phyloP scores from a whole-genome alignment of 2,329 filamentous ascomycete genomes.

The Exophiala phaeomuriformis region DNA sequence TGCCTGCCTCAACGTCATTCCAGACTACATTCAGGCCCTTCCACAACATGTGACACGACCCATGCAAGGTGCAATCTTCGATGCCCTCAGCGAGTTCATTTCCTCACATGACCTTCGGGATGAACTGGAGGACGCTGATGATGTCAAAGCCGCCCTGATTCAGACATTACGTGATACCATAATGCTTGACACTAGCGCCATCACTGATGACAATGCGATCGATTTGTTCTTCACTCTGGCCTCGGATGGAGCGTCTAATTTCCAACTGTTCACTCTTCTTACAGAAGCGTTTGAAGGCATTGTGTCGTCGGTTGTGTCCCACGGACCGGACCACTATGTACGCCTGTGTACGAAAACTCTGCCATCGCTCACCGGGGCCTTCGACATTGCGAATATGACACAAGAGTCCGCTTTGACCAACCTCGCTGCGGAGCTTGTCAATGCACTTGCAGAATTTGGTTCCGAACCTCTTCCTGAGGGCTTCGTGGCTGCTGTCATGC shows the following conservation, averaged over 20 bases:
- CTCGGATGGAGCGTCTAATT: constrained; percentile 80
- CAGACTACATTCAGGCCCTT: constrained; percentile 56
- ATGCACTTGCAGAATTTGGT: constrained; percentile 72
- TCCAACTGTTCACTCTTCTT: constrained; percentile 81
- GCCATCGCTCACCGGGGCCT: constrained; percentile 78
- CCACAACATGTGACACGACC: constrained; percentile 45
- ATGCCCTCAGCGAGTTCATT: constrained; percentile 63
- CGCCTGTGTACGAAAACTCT: constrained; percentile 77
- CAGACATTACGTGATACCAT: constrained; percentile 81
- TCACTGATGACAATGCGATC: constrained; percentile 62
- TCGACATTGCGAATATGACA: constrained; percentile 79
- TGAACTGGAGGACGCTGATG: constrained; percentile 81
- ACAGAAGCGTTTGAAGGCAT: constrained; percentile 89
- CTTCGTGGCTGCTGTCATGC: constrained; percentile 77
- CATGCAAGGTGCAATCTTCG: constrained; percentile 55
- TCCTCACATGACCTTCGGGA: constrained; percentile 64
- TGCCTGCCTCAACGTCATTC: constrained; percentile 78
- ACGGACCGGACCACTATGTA: constrained; percentile 61
- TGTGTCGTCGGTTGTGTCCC: constrained; percentile 45
- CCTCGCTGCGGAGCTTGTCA: constrained; percentile 76
- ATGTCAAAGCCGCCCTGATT: constrained; percentile 81
- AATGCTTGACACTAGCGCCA: constrained; percentile 66
- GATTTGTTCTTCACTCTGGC: constrained; percentile 84
- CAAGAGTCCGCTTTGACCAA: constrained; percentile 78
- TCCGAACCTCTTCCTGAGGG: constrained; percentile 77